Conservation (phyloP, 495 filamentous ascomycete species). For the Lasiosphaeria ovina region DNA sequence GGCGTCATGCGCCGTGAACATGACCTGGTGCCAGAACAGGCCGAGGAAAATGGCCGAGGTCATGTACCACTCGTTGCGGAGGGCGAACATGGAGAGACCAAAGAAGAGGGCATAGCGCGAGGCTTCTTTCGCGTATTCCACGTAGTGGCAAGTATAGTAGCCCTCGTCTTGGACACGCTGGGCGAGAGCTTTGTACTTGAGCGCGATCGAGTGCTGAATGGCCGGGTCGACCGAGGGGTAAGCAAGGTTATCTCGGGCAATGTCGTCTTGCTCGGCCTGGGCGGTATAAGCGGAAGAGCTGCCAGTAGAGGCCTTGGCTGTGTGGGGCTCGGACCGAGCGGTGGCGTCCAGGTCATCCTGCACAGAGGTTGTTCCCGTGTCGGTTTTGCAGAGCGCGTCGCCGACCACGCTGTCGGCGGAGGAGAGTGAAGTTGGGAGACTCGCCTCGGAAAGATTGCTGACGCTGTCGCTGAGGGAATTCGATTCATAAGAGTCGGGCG, state of each 20-base stretch:
- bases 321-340: no score
- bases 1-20: constrained; percentile 54
- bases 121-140: constrained; percentile 46
- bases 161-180: constrained; percentile 39
- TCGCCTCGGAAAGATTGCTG: constrained; percentile 34
- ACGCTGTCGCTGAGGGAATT: constrained; percentile 18
- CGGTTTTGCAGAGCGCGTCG: background rate
- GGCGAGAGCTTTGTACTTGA: constrained; percentile 43
- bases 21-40: constrained; percentile 53
- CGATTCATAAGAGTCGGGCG: no score
- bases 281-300: constrained; percentile 36
- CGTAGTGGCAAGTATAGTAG: constrained; percentile 44
- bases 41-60: constrained; percentile 47
- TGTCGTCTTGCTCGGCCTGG: constrained; percentile 34
- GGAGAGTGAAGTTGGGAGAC: constrained; percentile 55
- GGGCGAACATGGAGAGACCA: constrained; percentile 30
- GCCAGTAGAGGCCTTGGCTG: constrained; percentile 6
- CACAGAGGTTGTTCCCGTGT: no score
- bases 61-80: constrained; percentile 42
- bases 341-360: no score
- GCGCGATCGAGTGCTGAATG: constrained; percentile 42
- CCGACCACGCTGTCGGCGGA: background rate
- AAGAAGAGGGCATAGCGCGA: constrained; percentile 41
- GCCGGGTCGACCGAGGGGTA: constrained; percentile 44
- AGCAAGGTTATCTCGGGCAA: constrained; percentile 27